These are phyloP conservation scores for Termitomyces sp. DNA, from an alignment of 768 basidiomycete species.

Conservation along the genomic window DNA sequence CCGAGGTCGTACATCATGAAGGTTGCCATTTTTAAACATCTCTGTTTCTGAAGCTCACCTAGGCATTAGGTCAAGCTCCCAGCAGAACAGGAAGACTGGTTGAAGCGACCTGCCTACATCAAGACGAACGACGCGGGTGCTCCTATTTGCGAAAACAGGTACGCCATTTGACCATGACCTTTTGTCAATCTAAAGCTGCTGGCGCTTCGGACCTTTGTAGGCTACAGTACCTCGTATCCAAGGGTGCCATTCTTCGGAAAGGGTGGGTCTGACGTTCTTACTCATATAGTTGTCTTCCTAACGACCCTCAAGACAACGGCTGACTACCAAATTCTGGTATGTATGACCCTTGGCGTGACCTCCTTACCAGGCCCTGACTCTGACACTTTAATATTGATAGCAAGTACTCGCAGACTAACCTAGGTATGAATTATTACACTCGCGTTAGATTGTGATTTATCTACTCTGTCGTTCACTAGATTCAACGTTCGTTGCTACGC, in stretches of 20 bases:
- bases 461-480: slow-evolving; percentile 38
- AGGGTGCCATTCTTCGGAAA: slow-evolving; percentile 83
- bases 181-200: slow-evolving; percentile 15
- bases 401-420: slow-evolving; percentile 69
- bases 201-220: slow-evolving; percentile 34
- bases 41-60: not conserved
- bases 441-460: not conserved
- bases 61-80: slow-evolving; percentile 73
- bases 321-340: slow-evolving; percentile 82
- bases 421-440: slow-evolving; percentile 29
- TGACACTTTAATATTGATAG: slow-evolving; percentile 27
- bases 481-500: slow-evolving; percentile 74
- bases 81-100: slow-evolving; percentile 80
- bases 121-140: slow-evolving; percentile 71
- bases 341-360: slow-evolving; percentile 16
- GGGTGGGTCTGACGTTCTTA: slow-evolving; percentile 47
- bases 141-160: slow-evolving; percentile 84
- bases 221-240: slow-evolving; percentile 82
- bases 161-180: slow-evolving; percentile 20
- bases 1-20: slow-evolving; percentile 88
- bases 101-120: slow-evolving; percentile 85
- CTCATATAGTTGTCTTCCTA: slow-evolving; percentile 17
- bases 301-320: slow-evolving; percentile 55
- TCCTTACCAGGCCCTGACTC: not conserved
- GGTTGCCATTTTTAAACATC: slow-evolving; percentile 31